Percentiles rank a stretch among this genome's conserved stretches.
Conservation (phyloP, 208 protist species). For the Herpetomonas tarakana region DNA sequence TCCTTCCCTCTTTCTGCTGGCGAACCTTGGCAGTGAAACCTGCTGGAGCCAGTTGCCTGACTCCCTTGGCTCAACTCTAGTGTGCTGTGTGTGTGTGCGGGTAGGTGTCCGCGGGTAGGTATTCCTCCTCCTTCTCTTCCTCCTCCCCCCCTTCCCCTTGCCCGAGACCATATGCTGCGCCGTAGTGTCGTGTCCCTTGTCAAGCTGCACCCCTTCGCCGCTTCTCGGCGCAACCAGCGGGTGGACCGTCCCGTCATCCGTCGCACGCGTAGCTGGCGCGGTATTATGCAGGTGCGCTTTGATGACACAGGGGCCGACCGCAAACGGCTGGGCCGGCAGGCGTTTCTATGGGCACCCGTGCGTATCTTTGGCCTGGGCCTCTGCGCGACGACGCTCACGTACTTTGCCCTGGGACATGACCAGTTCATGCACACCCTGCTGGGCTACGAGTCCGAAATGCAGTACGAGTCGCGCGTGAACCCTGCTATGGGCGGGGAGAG, state of each 20-base stretch:
- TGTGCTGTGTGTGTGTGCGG: no score
- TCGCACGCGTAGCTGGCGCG: conserved; percentile 86
- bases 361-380: conserved; percentile 73
- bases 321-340: conserved; percentile 25
- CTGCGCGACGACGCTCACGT: conserved; percentile 36
- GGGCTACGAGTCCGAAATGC: conserved; percentile 90
- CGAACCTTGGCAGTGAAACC: no score
- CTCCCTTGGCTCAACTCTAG: no score
- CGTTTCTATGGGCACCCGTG: conserved; percentile 57
- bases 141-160: no score
- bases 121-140: no score
- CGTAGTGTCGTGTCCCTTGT: not conserved
- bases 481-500: conserved; percentile 25
- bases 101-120: no score
- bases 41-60: no score
- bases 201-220: not conserved
- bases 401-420: conserved; percentile 80
- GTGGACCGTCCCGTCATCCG: conserved; percentile 63
- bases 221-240: conserved; percentile 19
- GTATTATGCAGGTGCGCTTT: conserved; percentile 88
- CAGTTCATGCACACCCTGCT: conserved; percentile 77
- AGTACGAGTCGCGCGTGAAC: conserved; percentile 85
- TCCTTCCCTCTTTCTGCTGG: no score
- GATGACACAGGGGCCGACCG: conserved; percentile 50
- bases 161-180: not conserved